A percentile compares a stretch with the other conserved stretches of the same genome.
Evolutionary conservation across 345 rosid genomes (phyloP).

Genomic region (Psidium friedrichsthalianum): DNA sequence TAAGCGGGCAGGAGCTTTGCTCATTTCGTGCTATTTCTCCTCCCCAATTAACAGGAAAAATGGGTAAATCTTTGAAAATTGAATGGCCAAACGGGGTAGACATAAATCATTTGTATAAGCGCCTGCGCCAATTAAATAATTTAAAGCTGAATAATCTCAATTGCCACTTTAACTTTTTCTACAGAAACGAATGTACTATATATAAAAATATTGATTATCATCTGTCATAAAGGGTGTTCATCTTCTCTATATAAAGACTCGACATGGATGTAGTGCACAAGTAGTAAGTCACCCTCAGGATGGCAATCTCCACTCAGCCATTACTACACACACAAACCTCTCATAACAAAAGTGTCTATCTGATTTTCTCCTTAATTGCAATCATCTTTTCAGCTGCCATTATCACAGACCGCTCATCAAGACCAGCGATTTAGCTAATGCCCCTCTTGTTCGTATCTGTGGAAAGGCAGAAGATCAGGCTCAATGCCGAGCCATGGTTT

Average conservation of each 20-base stretch:
- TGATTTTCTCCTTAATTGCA: constrained; percentile 28
- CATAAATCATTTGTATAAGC: neutral
- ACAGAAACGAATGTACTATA: no score
- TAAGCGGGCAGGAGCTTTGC: neutral
- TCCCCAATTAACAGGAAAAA: neutral
- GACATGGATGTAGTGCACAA: neutral
- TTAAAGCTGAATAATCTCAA: neutral
- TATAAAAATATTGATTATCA: no score
- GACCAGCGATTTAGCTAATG: neutral
- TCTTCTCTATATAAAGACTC: neutral
- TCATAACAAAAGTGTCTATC: constrained; percentile 10
- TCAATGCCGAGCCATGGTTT: constrained; percentile 32
- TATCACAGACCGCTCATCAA: constrained; percentile 6
- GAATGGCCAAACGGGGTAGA: neutral
- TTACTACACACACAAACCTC: constrained; percentile 29
- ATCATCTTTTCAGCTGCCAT: constrained; percentile 22
- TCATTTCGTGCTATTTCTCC: neutral
- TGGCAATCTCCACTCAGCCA: constrained; percentile 25
- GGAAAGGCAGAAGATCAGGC: constrained; percentile 19
- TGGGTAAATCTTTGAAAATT: neutral
- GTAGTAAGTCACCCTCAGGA: neutral
- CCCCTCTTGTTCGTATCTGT: constrained; percentile 16
- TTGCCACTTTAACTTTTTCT: neutral
- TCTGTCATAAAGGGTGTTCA: neutral
- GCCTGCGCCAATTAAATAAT: neutral